These are phyloP conservation scores for Aquilaria agallochum DNA, from an alignment of 441 rosid genomes.

Conservation along the genomic window DNA sequence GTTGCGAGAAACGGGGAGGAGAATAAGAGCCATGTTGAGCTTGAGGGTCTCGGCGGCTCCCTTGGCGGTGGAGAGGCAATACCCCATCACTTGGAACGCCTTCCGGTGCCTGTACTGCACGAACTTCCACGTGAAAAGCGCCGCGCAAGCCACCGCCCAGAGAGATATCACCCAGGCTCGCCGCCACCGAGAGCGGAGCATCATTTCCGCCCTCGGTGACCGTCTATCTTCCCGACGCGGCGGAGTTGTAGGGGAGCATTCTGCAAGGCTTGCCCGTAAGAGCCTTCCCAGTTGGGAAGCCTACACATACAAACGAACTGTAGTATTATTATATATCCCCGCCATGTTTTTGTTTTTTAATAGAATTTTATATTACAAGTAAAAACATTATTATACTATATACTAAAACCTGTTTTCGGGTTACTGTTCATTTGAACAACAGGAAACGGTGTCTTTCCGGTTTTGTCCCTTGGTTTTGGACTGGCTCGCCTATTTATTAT, in stretches of 20 bases:
- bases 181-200: slow-evolving; percentile 39
- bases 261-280: slow-evolving; percentile 22
- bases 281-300: slow-evolving; percentile 27
- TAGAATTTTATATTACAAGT: too few species aligned
- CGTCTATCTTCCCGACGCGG: slow-evolving; percentile 2
- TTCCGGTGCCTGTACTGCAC: slow-evolving; percentile 32
- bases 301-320: slow-evolving; percentile 14
- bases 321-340: too few species aligned
- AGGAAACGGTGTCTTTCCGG: too few species aligned
- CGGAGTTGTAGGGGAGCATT: neutral
- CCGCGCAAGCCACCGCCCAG: slow-evolving; percentile 31
- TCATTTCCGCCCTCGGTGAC: slow-evolving; percentile 27
- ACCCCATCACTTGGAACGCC: slow-evolving; percentile 50
- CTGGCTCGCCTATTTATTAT: too few species aligned
- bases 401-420: too few species aligned
- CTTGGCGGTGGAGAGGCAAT: slow-evolving; percentile 53
- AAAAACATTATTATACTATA: too few species aligned
- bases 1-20: slow-evolving; percentile 48
- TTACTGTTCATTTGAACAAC: too few species aligned
- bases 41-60: slow-evolving; percentile 61
- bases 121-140: slow-evolving; percentile 50
- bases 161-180: slow-evolving; percentile 35
- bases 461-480: too few species aligned
- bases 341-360: too few species aligned
- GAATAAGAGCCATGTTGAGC: slow-evolving; percentile 51